Conservation (phyloP, 768 basidiomycete species). For the Nidularia pulvinata region DNA sequence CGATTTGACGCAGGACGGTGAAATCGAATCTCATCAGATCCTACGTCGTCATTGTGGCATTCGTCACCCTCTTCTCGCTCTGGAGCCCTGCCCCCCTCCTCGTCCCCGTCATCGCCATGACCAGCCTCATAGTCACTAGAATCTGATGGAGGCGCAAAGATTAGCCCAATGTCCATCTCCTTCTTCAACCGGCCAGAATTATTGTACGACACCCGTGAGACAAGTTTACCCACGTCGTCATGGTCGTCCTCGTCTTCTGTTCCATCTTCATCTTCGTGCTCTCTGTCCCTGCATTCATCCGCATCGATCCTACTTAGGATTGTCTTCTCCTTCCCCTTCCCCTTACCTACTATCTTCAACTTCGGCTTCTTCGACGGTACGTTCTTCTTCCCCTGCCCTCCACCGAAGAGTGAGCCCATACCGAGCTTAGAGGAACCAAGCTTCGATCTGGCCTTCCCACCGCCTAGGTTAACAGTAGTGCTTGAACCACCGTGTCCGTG, state of each 20-base stretch:
- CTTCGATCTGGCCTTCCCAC: not conserved
- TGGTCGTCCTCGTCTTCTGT: too few relatives aligned
- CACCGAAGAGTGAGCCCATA: not conserved
- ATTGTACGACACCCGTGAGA: too few relatives aligned
- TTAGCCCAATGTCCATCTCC: too few relatives aligned
- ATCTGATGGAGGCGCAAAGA: too few relatives aligned
- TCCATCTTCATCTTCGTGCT: too few relatives aligned
- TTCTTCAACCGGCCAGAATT: too few relatives aligned
- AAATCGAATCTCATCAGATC: not conserved
- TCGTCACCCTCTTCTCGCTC: too few relatives aligned
- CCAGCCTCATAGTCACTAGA: not conserved
- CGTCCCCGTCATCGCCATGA: not conserved
- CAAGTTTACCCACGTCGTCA: too few relatives aligned
- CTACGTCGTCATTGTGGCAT: not conserved
- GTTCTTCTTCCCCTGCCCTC: constrained; percentile 1
- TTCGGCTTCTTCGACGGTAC: not conserved
- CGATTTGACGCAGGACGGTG: not conserved
- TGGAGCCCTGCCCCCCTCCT: not conserved
- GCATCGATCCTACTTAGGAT: not conserved
- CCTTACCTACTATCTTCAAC: not conserved
- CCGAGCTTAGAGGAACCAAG: not conserved
- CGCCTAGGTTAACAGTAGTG: not conserved
- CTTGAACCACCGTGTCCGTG: not conserved
- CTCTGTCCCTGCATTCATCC: too few relatives aligned
- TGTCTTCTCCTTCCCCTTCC: not conserved